A percentile compares a stretch with the other conserved stretches of the same genome.
Evolutionary conservation across 345 rosid genomes (phyloP).

Genomic region (Rhodamnia rubescens): DNA sequence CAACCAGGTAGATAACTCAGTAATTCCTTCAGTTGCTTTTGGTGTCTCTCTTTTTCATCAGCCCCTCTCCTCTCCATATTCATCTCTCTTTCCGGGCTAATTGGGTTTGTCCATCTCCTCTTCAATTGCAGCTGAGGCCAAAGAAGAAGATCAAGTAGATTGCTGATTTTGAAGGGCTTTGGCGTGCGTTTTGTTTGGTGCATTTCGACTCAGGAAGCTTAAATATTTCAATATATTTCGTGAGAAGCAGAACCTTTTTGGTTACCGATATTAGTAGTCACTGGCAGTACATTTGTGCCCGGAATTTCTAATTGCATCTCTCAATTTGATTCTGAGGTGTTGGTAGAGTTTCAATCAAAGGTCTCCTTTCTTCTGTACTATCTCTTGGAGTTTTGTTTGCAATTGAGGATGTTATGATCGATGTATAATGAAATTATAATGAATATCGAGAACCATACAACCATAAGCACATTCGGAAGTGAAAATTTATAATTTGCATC

Average conservation of each 20-base stretch:
- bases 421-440: neutral
- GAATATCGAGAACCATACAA: neutral
- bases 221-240: neutral
- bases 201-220: neutral
- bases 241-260: neutral
- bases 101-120: neutral
- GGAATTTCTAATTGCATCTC: neutral
- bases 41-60: neutral
- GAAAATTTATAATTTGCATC: neutral
- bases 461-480: neutral
- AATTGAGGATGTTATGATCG: neutral
- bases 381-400: neutral
- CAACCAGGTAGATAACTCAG: conserved; percentile 57
- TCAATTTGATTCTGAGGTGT: neutral
- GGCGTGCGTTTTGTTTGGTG: neutral
- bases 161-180: neutral
- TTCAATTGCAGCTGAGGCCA: conserved; percentile 62
- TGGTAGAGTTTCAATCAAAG: neutral
- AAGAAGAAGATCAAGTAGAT: conserved; percentile 30
- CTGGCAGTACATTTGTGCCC: neutral
- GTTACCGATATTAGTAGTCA: neutral
- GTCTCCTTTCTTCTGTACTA: neutral
- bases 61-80: neutral
- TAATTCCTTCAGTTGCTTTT: neutral
- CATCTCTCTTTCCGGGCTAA: neutral